phyloP scores from a whole-genome alignment of 306 rosid species.

The Delonix regia region DNA sequence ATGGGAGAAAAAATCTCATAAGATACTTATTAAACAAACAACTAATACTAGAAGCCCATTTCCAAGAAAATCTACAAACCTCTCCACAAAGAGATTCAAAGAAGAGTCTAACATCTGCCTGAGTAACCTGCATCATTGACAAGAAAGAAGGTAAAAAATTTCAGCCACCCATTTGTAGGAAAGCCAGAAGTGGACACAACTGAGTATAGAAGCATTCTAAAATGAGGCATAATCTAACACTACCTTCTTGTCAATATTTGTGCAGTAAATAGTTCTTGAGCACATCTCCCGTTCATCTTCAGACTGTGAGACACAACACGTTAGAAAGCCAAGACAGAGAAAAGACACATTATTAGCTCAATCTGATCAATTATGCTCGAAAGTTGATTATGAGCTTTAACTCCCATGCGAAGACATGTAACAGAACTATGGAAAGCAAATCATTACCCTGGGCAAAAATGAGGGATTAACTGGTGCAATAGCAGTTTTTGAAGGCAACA shows the following conservation, averaged over 20 bases:
- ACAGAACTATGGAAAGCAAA: slow-evolving; percentile 7
- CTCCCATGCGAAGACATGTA: background rate
- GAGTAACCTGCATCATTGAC: slow-evolving; percentile 73
- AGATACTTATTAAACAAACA: background rate
- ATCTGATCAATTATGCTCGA: slow-evolving; percentile 8
- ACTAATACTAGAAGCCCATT: background rate
- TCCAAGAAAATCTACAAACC: slow-evolving; percentile 55
- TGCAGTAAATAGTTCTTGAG: slow-evolving; percentile 95
- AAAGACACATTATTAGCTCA: slow-evolving; percentile 27
- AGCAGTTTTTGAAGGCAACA: slow-evolving; percentile 98
- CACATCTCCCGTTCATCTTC: slow-evolving; percentile 99
- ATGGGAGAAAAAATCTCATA: slow-evolving; percentile 5
- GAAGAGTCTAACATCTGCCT: slow-evolving; percentile 87
- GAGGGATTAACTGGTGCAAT: slow-evolving; percentile 97
- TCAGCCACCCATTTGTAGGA: slow-evolving; percentile 15
- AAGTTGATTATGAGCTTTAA: background rate
- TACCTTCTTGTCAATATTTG: slow-evolving; percentile 98
- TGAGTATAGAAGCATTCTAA: slow-evolving; percentile 19
- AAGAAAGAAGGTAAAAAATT: slow-evolving; percentile 26
- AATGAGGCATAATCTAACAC: slow-evolving; percentile 24
- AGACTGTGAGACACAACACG: slow-evolving; percentile 56
- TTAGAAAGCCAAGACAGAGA: slow-evolving; percentile 32
- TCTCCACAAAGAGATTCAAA: slow-evolving; percentile 96
- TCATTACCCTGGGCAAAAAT: slow-evolving; percentile 89
- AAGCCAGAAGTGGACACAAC: slow-evolving; percentile 14